Base-by-base conservation (phyloP, 2,329 filamentous ascomycete genomes). In the Colletotrichum neosansevieriae region DNA sequence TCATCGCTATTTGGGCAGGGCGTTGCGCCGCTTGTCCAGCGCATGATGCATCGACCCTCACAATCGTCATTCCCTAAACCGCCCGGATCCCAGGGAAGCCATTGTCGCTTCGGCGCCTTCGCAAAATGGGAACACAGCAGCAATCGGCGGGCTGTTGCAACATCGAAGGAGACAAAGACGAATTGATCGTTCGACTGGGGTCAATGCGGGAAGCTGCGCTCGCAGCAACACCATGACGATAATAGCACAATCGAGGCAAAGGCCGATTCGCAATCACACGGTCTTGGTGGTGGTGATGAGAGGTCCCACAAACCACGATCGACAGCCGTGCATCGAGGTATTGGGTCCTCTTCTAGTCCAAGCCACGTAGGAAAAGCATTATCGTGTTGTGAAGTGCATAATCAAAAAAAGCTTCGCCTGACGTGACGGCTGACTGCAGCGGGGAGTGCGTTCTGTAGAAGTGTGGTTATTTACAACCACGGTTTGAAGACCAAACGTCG, bases 231-330 rank as follows among this genome's bases (percentile, higher is more conserved):
- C 56, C 24, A 47, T n/a, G 42, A 47, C 34, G 17, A 15, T 11
- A 29, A 24, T 5, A 29, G 40, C 56, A n/a, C 38, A 13, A 45
- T 19, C n/a, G 11, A 40, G 42, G 11, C 24, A 58, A 45, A 6
- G 38, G 19, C 19, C 38, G 36, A 44, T 12, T 21, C 38, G 15
- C 29, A 24, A 21, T 61, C 49, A 32, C 45, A 61, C 29, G 29
- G 29, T 61, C 44, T 38, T 24, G 29, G 44, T 12, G 42, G n/a
- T 59, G 19, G 34, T 47, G 24, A 24, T 17, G 47, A 21, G 21
- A 21, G 21, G 36, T 51, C 32, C 57, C 58, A 61, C 42, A 38
- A 45, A 12, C 38, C 29, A 40, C 63, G 47, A 61, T 61, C 47
- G 40, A 34, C 40, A 21, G 19, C 7, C 29, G 36, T 29, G 57